A percentile compares a stretch with the other conserved stretches of the same genome.
Conservation (phyloP, 208 protist species). For the Herpetomonas tarakana region DNA sequence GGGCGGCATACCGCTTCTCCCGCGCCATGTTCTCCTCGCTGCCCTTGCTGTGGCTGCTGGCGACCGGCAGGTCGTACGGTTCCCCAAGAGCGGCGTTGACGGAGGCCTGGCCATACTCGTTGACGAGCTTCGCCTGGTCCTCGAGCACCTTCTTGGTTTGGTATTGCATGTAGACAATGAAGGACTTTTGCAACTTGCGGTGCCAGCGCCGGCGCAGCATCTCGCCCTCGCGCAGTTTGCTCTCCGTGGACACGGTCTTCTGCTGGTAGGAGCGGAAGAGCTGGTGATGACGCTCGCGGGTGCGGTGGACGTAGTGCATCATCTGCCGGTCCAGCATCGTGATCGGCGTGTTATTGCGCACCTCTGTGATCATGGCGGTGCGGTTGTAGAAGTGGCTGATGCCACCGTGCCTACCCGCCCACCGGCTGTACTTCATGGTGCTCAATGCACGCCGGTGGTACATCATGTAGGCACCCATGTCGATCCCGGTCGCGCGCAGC, state of each 20-base stretch:
- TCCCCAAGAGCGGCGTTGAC: conserved; percentile 86
- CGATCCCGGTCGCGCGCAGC: conserved; percentile 36
- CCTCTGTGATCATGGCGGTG: conserved; percentile 80
- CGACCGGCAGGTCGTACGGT: conserved; percentile 18
- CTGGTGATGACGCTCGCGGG: conserved; percentile 80
- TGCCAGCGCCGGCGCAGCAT: conserved; percentile 86
- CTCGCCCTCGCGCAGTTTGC: conserved; percentile 80
- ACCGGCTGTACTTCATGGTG: conserved; percentile 84
- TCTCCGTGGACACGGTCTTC: conserved; percentile 83
- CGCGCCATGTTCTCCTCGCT: conserved; percentile 1
- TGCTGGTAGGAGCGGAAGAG: conserved; percentile 89
- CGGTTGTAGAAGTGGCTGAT: conserved; percentile 86
- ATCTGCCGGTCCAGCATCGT: conserved; percentile 78
- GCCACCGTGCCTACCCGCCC: conserved; percentile 71
- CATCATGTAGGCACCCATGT: conserved; percentile 80
- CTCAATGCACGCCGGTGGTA: conserved; percentile 88
- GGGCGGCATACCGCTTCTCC: conserved; percentile 33
- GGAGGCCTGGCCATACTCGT: conserved; percentile 79
- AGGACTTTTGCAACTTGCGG: conserved; percentile 80
- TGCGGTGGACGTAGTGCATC: conserved; percentile 88
- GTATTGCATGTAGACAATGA: conserved; percentile 90
- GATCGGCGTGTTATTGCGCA: conserved; percentile 63
- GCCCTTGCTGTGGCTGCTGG: conserved; percentile 1
- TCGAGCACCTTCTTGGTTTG: conserved; percentile 91
- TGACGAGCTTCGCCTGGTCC: conserved; percentile 83